Conservation (phyloP, 768 basidiomycete species). For the Naganishia vishniacii region DNA sequence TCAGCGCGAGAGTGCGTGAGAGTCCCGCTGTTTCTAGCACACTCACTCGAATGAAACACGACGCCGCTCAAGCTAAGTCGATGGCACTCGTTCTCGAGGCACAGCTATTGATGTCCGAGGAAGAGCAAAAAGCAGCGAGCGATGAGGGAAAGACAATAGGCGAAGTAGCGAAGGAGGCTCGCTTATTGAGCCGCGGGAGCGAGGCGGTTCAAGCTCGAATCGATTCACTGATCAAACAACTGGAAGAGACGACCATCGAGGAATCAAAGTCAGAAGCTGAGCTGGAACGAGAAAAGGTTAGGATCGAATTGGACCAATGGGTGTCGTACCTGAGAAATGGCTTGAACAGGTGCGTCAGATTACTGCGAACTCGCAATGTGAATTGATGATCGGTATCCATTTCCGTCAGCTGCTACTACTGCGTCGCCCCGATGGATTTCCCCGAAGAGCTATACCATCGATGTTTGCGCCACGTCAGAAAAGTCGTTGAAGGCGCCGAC, state of each 20-base stretch:
- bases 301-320: conserved; percentile 82
- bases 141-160: conserved; percentile 49
- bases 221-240: conserved; percentile 48
- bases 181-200: conserved; percentile 27
- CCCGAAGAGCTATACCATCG: conserved; percentile 91
- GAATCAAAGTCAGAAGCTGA: conserved; percentile 41
- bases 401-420: conserved; percentile 85
- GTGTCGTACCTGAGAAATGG: conserved; percentile 87
- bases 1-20: conserved; percentile 69
- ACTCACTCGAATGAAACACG: conserved; percentile 73
- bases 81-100: conserved; percentile 72
- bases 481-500: conserved; percentile 19
- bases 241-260: conserved; percentile 52
- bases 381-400: not conserved
- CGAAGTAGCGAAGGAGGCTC: conserved; percentile 51
- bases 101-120: conserved; percentile 49
- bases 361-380: not conserved
- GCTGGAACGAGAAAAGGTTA: conserved; percentile 61
- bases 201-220: conserved; percentile 15
- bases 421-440: conserved; percentile 84
- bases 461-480: conserved; percentile 74
- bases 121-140: conserved; percentile 40
- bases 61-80: conserved; percentile 67
- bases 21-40: conserved; percentile 76
- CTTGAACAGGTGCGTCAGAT: conserved; percentile 36